Evolutionary conservation across 2,329 filamentous ascomycete species (phyloP).

Genomic region (Arthroderma sp.): DNA sequence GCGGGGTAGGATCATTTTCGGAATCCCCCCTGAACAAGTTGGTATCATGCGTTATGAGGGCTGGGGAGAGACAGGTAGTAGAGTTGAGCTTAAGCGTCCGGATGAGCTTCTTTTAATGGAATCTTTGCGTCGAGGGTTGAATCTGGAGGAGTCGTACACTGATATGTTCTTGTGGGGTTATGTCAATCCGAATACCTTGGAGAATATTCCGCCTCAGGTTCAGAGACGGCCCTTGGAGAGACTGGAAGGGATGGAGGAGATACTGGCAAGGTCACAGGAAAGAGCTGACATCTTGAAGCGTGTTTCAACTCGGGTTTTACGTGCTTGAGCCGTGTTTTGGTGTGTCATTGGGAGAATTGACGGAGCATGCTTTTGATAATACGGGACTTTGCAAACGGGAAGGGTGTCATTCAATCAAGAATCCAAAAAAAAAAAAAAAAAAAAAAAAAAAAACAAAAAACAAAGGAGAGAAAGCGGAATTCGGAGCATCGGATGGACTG

Average conservation of each 20-base stretch:
- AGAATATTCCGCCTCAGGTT: conserved; percentile 40
- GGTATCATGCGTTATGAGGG: conserved; percentile 33
- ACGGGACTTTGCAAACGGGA: too few relatives aligned
- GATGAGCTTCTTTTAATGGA: conserved; percentile 50
- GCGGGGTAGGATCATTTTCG: conserved; percentile 29
- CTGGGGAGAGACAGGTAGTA: conserved; percentile 23
- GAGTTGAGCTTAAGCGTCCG: conserved; percentile 37
- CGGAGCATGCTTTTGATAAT: too few relatives aligned
- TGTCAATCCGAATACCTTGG: conserved; percentile 40
- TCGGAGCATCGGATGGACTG: too few relatives aligned
- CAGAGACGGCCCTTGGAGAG: conserved; percentile 40
- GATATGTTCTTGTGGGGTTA: conserved; percentile 52
- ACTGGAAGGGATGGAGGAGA: conserved; percentile 11
- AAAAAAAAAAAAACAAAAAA: too few relatives aligned
- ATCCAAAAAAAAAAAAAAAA: too few relatives aligned
- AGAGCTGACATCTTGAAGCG: background rate
- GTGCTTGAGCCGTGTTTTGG: too few relatives aligned
- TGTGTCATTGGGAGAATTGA: too few relatives aligned
- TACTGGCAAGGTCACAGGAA: conserved; percentile 4
- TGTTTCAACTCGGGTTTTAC: conserved; percentile 2
- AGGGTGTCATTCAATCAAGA: too few relatives aligned
- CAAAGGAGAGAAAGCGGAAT: too few relatives aligned
- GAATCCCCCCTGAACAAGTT: conserved; percentile 40
- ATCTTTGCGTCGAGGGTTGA: conserved; percentile 37
- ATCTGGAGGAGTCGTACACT: conserved; percentile 41